A percentile compares a stretch with the other conserved stretches of the same genome.
Evolutionary conservation across 169 alveolate genomes (phyloP).

Genomic region (Plasmodium falciparum): DNA sequence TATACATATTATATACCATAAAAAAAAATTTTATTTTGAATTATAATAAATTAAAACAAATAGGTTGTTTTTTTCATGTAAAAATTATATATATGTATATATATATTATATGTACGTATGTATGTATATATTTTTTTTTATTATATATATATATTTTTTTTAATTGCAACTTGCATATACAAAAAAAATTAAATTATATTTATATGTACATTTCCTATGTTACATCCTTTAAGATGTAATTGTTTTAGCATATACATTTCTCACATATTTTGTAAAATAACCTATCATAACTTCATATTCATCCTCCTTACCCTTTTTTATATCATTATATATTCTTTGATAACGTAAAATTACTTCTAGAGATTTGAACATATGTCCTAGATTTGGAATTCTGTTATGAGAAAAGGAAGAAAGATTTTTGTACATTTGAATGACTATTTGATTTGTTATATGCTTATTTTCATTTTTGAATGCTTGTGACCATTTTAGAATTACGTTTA

Average conservation of each 20-base stretch:
- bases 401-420: conserved; percentile 12
- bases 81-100: not conserved
- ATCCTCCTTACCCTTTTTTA: conserved; percentile 7
- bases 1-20: too few relatives aligned
- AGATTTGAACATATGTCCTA: conserved; percentile 6
- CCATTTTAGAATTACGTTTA: conserved; percentile 21
- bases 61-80: too few relatives aligned
- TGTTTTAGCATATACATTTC: not conserved
- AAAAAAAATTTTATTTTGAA: too few relatives aligned
- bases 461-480: conserved; percentile 36
- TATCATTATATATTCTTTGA: conserved; percentile 26
- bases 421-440: not conserved
- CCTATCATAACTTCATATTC: not conserved
- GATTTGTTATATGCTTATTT: conserved; percentile 4
- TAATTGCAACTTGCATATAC: not conserved
- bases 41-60: too few relatives aligned
- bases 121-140: not conserved
- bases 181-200: not conserved
- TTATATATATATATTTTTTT: not conserved
- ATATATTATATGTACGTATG: conserved; percentile 2
- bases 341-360: conserved; percentile 15
- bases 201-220: not conserved
- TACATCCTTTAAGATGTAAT: not conserved
- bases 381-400: not conserved
- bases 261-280: conserved; percentile 16